Evolutionary conservation across 2,329 filamentous ascomycete species (phyloP), one percentile per base, ranked within the genome.

Genomic region (Escovopsis sp.): DNA sequence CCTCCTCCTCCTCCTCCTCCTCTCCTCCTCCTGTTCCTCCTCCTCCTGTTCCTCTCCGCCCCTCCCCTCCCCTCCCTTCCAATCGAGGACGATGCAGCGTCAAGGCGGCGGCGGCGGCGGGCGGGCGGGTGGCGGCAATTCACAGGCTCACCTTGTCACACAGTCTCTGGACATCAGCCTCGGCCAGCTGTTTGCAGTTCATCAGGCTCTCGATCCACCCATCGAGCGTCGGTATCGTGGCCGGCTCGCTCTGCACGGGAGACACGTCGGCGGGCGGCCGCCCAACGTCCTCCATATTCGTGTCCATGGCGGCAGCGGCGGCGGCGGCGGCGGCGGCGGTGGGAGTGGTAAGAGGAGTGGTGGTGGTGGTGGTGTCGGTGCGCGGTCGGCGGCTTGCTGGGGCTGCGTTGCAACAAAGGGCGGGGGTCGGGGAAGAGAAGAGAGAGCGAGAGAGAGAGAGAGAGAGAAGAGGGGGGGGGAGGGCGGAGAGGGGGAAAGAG

Each of bases 141-240:
- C 15, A 15, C 32, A 44, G 36, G 38, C 59, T 60, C 68, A 94
- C 89, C 82, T 95, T 94, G 63, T 96, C 91, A 72, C 91, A 98
- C 59, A 98, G 77, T 63, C 89, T 82, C 69, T 94, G 86, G 49
- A 98, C 91, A 62, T 98, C 91, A 51, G 77, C 73, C 70, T 98
- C 91, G 48, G 85, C 79, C 64, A 98, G 74, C 74, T 96, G 91
- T 72, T 98, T 98, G 83, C 91, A 98, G 60, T 69, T 80, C 89
- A 98, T 96, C 67, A 98, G 73, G 69, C 76, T 88, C 73, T 95
- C 89, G 61, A 98, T 96, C 91, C 91, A 98, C 59, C 88, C 87
- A 62, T 98, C 91, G 49, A 98, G 74, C 47, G 86, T 94, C 48
- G 84, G 80, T 69, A 94, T 91, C 53, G 87, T 85, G 47, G 88